Conservation (phyloP, 495 filamentous ascomycete genomes). For the Annulohypoxylon bovei region DNA sequence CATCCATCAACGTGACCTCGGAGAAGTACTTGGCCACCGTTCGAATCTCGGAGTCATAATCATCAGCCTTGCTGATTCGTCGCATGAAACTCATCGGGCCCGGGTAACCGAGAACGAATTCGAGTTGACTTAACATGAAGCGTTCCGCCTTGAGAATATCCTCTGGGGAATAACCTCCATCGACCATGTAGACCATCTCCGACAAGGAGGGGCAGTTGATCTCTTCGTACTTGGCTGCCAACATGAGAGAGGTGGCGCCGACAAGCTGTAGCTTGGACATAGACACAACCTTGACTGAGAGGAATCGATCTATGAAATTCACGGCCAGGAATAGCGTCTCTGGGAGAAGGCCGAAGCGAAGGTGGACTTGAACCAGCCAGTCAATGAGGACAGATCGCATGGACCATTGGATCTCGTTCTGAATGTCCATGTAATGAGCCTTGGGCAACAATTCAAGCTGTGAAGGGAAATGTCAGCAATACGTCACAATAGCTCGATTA, state of each 20-base stretch:
- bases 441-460: constrained; percentile 85
- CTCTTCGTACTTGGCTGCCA: constrained; percentile 98
- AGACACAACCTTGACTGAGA: constrained; percentile 93
- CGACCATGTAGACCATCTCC: constrained; percentile 99
- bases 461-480: constrained; percentile 32
- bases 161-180: constrained; percentile 84
- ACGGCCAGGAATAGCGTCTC: constrained; percentile 94
- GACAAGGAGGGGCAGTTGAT: constrained; percentile 94
- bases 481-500: neutral
- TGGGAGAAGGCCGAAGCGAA: constrained; percentile 87
- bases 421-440: constrained; percentile 93
- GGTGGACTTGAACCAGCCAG: constrained; percentile 96
- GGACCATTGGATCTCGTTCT: constrained; percentile 98
- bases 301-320: constrained; percentile 97
- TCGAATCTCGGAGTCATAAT: constrained; percentile 94
- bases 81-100: constrained; percentile 98
- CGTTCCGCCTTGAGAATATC: constrained; percentile 97
- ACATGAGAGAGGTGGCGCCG: constrained; percentile 93
- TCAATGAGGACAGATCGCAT: constrained; percentile 98
- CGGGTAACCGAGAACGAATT: constrained; percentile 95
- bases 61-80: constrained; percentile 97
- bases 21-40: constrained; percentile 98
- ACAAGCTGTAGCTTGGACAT: constrained; percentile 95
- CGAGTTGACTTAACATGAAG: constrained; percentile 96
- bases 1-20: constrained; percentile 97